Evolutionary conservation across 352 stramenopile species (phyloP), one percentile per base, ranked within the genome.

Genomic region (Globisporangium cystogenes): DNA sequence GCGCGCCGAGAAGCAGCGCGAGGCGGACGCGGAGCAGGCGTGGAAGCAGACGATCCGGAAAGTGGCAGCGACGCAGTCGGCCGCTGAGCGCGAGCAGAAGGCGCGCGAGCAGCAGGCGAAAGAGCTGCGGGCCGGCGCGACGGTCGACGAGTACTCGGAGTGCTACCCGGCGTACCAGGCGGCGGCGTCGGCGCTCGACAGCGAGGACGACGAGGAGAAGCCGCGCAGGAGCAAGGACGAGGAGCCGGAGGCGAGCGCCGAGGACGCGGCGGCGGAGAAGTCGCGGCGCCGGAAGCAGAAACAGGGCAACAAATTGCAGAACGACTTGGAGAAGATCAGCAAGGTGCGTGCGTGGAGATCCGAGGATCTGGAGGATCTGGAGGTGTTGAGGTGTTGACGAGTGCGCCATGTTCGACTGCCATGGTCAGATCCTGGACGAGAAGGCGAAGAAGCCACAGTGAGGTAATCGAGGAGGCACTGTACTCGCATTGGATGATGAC

Each of bases 251-350:
- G 50, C 48, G 11, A 59, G 70, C 10, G 44, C 57, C 18, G 63
- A 74, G 12, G 48, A 52, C 14, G 46, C 45, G 15, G 60, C 54
- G 16, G 57, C 55, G 11, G 66, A 82, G 20, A 76, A 69, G 18
- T 47, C 33, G 7, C 68, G 68, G 26, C 74, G 76, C 16, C 83
- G 83, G 53, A 75, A 86, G 53, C 71, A 87, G 51, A 87, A 86
- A 48, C 70, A 82, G 31, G 70, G 61, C 57, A 86, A 76, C 64
- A 87, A 83, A 53, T 59, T 90, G 12, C 60, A 75, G 36, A 86
- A 71, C 51, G 79, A 87, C 26, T 67, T 90, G 14, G 70, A 82
- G 48, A 87, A 87, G 68, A 84, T 90, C 55, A 85, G 73, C 55
- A 77, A 87, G 74, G 74, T 89, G 57, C 20, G 64, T 54, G 31